Evolutionary conservation across 2,329 filamentous ascomycete genomes (phyloP), one percentile per base, ranked within the genome.

Genomic region (Fusarium xyrophilum): DNA sequence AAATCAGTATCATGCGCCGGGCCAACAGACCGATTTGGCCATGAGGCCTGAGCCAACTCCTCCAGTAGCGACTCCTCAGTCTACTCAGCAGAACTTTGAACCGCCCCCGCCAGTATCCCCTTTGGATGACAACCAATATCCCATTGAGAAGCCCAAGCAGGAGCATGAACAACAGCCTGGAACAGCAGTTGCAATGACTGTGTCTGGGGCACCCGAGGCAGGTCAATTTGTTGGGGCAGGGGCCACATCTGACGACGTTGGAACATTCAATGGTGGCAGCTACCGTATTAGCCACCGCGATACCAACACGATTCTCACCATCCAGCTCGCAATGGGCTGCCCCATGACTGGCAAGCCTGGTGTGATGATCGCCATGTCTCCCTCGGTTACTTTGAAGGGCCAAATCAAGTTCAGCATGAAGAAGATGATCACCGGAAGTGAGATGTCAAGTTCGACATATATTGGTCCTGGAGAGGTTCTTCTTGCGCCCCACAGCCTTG

Each of bases 191-290:
- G 76, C 30, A 77, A 78, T 66, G 66, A 75, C 80, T 46, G 74
- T 78, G 23, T 75, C 76, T 14, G 78, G 79, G 30, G 82, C 80
- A 7, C 83, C 81, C 14, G 75, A 79, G 10, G 78, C 81, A 19
- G 78, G 80, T 33, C 85, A 91, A 60, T 93, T 95, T 68, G 77
- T 83, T 9, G 92, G 91, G 32, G 88, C 86, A 0, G 65, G 61
- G 36, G 82, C 90, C 1, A 85, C 86, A 2, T 83, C 88, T 32
- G 96, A 98, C 78, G 94, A 97, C 72, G 88, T 97, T 3, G 96
- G 96, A n/a, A 96, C 91, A 0, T 99, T 98, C 83, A 98, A 98
- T 76, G 96, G 96, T 19, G 96, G 96, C 15, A 95, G 92, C 75
- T 99, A 95, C 77, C 87, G 96, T 43, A 93, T 98, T 76, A 96